Evolutionary conservation across 2,329 filamentous ascomycete species (phyloP), one percentile per base, ranked within the genome.

Genomic region (Thermothelomyces thermophilus): DNA sequence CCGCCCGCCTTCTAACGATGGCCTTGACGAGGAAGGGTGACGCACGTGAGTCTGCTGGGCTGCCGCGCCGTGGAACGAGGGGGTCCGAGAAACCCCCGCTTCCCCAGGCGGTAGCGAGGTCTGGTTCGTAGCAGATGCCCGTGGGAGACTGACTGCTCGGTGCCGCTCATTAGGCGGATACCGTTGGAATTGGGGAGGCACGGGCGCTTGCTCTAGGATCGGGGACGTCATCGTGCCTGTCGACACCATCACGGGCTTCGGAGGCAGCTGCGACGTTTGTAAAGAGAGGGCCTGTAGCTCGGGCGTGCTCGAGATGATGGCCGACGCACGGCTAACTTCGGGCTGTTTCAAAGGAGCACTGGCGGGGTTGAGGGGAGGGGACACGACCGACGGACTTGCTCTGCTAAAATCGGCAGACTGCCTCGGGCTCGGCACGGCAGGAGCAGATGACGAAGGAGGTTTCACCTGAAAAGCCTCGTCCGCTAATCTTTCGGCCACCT

Each of bases 161-260:
- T 65, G 60, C 43, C 68, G 64, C 26, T 71, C 68, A 28, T 62
- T 54, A n/a, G 66, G 53, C 6, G 70, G 70, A 53, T 73, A 74
- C 17, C 69, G 68, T 50, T 72, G 68, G 5, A 73, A 63, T 13
- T 66, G 70, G 26, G 66, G 70, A 24, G 66, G 69, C 37, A 59
- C 65, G 17, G 53, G 28, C n/a, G 16, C 10, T 52, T 74, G 74
- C 59, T 79, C 81, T 7, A 71, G 66, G 3, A 72, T 71, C 10
- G 75, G 71, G 2, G 82, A 77, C 10, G 90, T 95, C 83, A 93
- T 91, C 0, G 89, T 94, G 11, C 89, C 90, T 57, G 76, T 79
- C 13, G 79, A 81, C 24, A 81, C 65, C 68, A 73, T 73, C 17
- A 41, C 46, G 6, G 70, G 66, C 46, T 54, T 60, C 10, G 63